Evolutionary conservation across 23 red algal genomes (phyloP), one percentile per base, ranked within the genome.

Genomic region (Chondrus crispus): DNA sequence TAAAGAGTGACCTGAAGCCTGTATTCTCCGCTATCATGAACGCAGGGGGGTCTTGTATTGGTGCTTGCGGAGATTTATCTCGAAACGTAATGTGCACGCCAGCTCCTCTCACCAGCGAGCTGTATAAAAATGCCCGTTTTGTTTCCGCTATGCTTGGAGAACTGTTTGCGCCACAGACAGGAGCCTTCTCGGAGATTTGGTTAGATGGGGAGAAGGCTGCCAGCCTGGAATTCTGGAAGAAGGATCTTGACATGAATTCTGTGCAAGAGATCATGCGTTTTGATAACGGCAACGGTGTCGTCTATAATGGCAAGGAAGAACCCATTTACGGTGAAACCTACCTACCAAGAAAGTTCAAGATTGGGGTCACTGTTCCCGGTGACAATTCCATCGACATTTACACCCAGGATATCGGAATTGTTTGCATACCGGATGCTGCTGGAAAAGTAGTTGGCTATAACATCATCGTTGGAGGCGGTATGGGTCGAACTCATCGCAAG

Each of bases 341-440:
- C 74, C 73, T 99, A n/a, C 97, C 97, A 39, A 68, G 97, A 30
- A 99, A 99, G 90, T 99, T 99, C 53, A 99, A 99, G 88, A 96
- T 99, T 29, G 97, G 93, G 68, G 93, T 99, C 35, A 99, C 97
- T 36, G 97, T 99, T 20, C 94, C 97, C 26, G 97, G 97, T 35
- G 97, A 99, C 38, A 99, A 99, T 54, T 90, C 81, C 9, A 92
- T 99, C 49, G 97, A 99, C 47, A 84, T 99, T 60, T 99, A 96
- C 81, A 99, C 93, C 39, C 93, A 99, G 22, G 97, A 99, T 48
- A 94, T 99, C 71, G 97, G 97, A n/a, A 42, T 99, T 46, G 94
- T 99, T 11, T 93, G 95, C 40, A 52, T 99, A 5, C 82, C 80
- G 26, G 93, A 88, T 51, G 73, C 43, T 20, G 53, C 68, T 16